Evolutionary conservation across 345 rosid species (phyloP).

Genomic region (Syzygium jambos): DNA sequence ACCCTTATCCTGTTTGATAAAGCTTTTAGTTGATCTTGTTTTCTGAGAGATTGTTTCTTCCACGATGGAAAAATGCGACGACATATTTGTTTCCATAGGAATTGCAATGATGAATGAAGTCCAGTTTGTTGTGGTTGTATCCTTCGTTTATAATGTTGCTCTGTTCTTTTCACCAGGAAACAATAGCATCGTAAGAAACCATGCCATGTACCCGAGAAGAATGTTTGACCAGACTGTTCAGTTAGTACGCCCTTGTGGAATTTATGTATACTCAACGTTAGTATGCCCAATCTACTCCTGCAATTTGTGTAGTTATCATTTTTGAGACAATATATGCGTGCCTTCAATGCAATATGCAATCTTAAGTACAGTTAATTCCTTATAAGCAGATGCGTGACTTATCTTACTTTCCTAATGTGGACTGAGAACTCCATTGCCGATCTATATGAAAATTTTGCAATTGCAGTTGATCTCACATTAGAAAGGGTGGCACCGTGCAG

Average conservation of each 20-base stretch:
- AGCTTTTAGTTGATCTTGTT: background rate
- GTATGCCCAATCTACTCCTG: constrained; percentile 9
- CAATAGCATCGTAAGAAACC: constrained; percentile 72
- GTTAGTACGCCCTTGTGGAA: constrained; percentile 90
- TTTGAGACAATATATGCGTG: background rate
- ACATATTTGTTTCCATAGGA: background rate
- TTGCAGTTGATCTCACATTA: background rate
- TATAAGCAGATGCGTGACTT: background rate
- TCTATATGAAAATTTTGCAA: background rate
- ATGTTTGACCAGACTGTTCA: constrained; percentile 98
- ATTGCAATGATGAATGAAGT: background rate
- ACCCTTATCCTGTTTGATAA: background rate
- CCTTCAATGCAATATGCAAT: background rate
- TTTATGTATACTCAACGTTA: constrained; percentile 91
- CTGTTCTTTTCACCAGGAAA: constrained; percentile 40
- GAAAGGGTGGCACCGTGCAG: background rate
- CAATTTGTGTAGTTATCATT: background rate
- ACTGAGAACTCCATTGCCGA: background rate
- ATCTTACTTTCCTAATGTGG: background rate
- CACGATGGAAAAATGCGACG: background rate
- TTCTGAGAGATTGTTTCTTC: background rate
- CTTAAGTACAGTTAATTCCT: background rate
- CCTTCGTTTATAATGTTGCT: background rate
- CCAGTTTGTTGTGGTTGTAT: background rate
- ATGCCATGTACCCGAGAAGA: constrained; percentile 76